These are phyloP conservation scores for Claviceps purpurea DNA, from an alignment of 2,329 filamentous ascomycete species.

Conservation along the genomic window DNA sequence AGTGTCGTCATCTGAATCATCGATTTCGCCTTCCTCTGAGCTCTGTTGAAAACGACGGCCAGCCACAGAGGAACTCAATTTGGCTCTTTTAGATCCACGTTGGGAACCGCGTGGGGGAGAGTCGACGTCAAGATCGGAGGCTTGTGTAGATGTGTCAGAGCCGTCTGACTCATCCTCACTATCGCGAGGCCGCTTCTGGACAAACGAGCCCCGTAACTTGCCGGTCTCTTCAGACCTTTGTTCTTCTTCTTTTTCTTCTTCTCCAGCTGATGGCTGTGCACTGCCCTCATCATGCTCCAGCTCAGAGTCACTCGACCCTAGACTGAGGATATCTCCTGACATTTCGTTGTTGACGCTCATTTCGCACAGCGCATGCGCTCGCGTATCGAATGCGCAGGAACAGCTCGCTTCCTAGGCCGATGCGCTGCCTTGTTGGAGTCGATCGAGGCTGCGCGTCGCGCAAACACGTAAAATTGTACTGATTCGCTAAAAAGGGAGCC, in stretches of 20 bases:
- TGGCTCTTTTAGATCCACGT: conserved; percentile 11
- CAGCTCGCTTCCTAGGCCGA: neutral
- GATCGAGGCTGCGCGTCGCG: neutral
- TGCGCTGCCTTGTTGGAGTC: too few relatives aligned
- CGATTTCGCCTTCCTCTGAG: conserved; percentile 22
- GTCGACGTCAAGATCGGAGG: neutral
- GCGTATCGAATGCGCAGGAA: neutral
- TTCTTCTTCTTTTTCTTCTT: neutral
- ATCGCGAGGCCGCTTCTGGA: conserved; percentile 1
- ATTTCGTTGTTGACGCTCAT: conserved; percentile 1
- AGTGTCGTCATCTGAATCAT: conserved; percentile 10
- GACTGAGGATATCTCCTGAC: conserved; percentile 2
- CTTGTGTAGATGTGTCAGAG: conserved; percentile 3
- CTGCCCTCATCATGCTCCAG: neutral
- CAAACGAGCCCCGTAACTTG: neutral
- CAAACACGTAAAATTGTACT: neutral
- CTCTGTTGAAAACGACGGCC: conserved; percentile 4
- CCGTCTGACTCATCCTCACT: conserved; percentile 1
- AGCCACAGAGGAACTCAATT: conserved; percentile 3
- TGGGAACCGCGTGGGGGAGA: neutral
- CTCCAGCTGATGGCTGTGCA: neutral
- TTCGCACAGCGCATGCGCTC: neutral
- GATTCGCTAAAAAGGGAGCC: neutral
- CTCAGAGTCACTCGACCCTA: conserved; percentile 3
- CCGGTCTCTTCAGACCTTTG: neutral